Evolutionary conservation across 306 rosid genomes (phyloP), one percentile per base, ranked within the genome.

Genomic region (Gillenia trifoliata): DNA sequence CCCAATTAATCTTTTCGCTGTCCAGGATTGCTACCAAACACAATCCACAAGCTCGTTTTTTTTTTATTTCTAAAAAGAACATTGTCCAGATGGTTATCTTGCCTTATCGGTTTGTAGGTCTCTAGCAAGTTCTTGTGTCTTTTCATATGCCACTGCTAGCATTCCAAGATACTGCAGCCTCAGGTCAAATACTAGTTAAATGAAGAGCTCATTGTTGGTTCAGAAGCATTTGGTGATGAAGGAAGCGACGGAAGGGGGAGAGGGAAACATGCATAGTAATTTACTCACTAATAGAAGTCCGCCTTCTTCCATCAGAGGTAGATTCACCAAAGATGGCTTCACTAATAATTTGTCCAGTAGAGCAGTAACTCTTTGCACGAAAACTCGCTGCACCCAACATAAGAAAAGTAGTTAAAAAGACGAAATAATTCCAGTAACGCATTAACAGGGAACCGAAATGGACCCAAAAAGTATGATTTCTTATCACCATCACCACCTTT

Each of bases 141-240:
- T 95, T 77, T 95, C 99, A 80, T 95, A 95, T 23, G 92, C 93
- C 84, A 95, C 99, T 8, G 98, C 98, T 79, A 95, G 88, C 97
- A 95, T 90, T 90, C 99, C 87, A 66, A 95, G 93, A 88, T 89
- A 95, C 99, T 95, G 98, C 84, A 81, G 72, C 81, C 77, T 80
- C 88, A 76, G 76, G 77, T 74, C 25, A 80, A 86, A 80, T 41
- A 23, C 57, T 83, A 83, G 75, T 66, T 36, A 80, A 56, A 77
- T 74, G 33, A 74, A 69, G 67, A 75, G 80, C 67, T 72, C 45
- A 68, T 34, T 55, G 43, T 47, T 13, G 28, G 54, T 72, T 72
- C 72, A 75, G 41, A 77, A 52, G 75, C 76, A 63, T 64, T 70
- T 65, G 52, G 38, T 38, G 28, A 26, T n/a, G 60, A 55, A 55